Percentiles rank a stretch among this genome's conserved stretches.
phyloP scores from a whole-genome alignment of 2,329 filamentous ascomycete species.

The Aspergillus persii region DNA sequence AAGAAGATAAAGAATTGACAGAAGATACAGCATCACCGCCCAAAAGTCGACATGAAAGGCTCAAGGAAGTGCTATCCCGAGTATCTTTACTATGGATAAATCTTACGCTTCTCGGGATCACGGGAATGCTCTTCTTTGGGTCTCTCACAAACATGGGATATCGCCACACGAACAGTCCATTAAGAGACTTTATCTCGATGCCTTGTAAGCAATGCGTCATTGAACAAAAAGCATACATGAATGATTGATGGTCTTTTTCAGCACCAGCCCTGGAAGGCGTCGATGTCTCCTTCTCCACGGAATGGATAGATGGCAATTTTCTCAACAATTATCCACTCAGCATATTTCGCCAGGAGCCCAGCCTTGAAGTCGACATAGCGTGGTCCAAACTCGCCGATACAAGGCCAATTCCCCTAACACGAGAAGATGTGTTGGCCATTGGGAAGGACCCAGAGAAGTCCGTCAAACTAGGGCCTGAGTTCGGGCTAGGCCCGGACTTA shows the following conservation, averaged over 20 bases:
- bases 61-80: not conserved
- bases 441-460: conserved; percentile 1
- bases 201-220: not conserved
- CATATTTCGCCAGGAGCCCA: conserved; percentile 6
- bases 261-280: not conserved
- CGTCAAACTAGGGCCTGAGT: not conserved
- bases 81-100: not conserved
- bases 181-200: not conserved
- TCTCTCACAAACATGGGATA: not conserved
- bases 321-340: not conserved
- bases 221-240: not conserved
- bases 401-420: not conserved
- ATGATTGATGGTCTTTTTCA: not conserved
- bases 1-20: not conserved
- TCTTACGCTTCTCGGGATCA: not conserved
- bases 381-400: conserved; percentile 2
- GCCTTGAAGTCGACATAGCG: conserved; percentile 2
- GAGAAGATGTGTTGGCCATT: conserved; percentile 1
- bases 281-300: not conserved
- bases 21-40: not conserved
- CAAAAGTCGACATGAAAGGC: not conserved
- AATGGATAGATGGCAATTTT: not conserved
- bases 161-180: not conserved
- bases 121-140: not conserved
- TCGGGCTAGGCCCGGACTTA: conserved; percentile 1